Evolutionary conservation across 768 basidiomycete species (phyloP).

Genomic region (Fomitopsis pulvina): DNA sequence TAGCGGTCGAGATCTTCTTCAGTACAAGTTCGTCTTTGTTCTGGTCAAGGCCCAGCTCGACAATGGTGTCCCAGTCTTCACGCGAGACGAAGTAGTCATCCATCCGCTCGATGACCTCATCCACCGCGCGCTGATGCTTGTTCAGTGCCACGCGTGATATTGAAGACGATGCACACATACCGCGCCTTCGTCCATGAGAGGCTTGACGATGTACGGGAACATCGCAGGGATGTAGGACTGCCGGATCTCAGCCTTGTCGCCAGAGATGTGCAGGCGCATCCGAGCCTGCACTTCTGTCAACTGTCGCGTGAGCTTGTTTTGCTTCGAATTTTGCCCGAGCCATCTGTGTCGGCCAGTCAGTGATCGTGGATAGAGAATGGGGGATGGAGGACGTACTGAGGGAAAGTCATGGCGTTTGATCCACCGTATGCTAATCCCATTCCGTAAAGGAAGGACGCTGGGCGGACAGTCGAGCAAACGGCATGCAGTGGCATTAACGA

Average conservation of each 20-base stretch:
- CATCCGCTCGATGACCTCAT: slow-evolving; percentile 81
- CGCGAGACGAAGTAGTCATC: slow-evolving; percentile 90
- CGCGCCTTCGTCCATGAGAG: slow-evolving; percentile 64
- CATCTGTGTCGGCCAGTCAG: slow-evolving; percentile 48
- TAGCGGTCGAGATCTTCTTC: slow-evolving; percentile 77
- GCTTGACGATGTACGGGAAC: slow-evolving; percentile 72
- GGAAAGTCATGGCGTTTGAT: slow-evolving; percentile 67
- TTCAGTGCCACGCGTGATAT: neutral
- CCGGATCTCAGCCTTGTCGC: slow-evolving; percentile 83
- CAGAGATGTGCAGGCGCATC: slow-evolving; percentile 93
- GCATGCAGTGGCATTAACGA: slow-evolving; percentile 91
- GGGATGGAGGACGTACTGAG: slow-evolving; percentile 51
- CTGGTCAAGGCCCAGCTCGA: slow-evolving; percentile 87
- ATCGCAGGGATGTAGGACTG: slow-evolving; percentile 90
- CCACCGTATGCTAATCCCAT: slow-evolving; percentile 58
- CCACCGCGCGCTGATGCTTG: slow-evolving; percentile 56
- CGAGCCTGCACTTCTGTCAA: slow-evolving; percentile 88
- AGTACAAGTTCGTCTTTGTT: slow-evolving; percentile 66
- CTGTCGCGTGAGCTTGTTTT: slow-evolving; percentile 71
- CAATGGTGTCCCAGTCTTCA: slow-evolving; percentile 95
- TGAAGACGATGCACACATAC: slow-evolving; percentile 40
- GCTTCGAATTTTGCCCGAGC: slow-evolving; percentile 97
- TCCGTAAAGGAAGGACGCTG: slow-evolving; percentile 82
- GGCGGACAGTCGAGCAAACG: slow-evolving; percentile 81
- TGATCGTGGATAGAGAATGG: too few relatives aligned